phyloP scores from a whole-genome alignment of 2,329 filamentous ascomycete genomes.

The Ophiocordyceps camponoti-rufipedis region DNA sequence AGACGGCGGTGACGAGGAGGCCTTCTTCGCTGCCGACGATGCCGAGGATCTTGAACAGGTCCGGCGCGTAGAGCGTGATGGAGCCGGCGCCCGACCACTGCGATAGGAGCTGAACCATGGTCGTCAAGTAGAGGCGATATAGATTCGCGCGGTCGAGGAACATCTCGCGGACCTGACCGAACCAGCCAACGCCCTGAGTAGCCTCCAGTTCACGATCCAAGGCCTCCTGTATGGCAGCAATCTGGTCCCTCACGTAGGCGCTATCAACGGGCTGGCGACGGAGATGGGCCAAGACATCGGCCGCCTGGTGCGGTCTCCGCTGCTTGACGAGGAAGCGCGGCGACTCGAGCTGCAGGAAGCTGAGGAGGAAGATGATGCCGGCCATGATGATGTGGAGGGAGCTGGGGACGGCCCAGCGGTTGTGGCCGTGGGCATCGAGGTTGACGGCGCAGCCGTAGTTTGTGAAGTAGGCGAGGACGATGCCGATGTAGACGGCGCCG shows the following conservation, averaged over 20 bases:
- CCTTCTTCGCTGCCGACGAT: slow-evolving; percentile 49
- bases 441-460: slow-evolving; percentile 41
- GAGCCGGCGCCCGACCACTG: slow-evolving; percentile 59
- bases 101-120: slow-evolving; percentile 50
- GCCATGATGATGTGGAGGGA: slow-evolving; percentile 65
- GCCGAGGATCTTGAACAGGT: slow-evolving; percentile 56
- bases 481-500: slow-evolving; percentile 50
- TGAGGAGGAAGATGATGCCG: slow-evolving; percentile 49
- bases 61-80: slow-evolving; percentile 60
- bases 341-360: slow-evolving; percentile 51
- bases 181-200: slow-evolving; percentile 43
- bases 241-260: slow-evolving; percentile 42
- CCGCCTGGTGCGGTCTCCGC: slow-evolving; percentile 39
- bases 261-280: slow-evolving; percentile 41
- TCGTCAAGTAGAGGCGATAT: slow-evolving; percentile 52
- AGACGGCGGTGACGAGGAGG: slow-evolving; percentile 56
- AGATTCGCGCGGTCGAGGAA: slow-evolving; percentile 49
- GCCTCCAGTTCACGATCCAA: slow-evolving; percentile 57
- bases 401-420: slow-evolving; percentile 49
- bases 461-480: slow-evolving; percentile 63
- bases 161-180: slow-evolving; percentile 50
- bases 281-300: slow-evolving; percentile 34
- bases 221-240: slow-evolving; percentile 43
- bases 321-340: slow-evolving; percentile 53
- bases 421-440: slow-evolving; percentile 24